Conservation (phyloP, 2,329 filamentous ascomycete species). For the Cercospora beticola region DNA sequence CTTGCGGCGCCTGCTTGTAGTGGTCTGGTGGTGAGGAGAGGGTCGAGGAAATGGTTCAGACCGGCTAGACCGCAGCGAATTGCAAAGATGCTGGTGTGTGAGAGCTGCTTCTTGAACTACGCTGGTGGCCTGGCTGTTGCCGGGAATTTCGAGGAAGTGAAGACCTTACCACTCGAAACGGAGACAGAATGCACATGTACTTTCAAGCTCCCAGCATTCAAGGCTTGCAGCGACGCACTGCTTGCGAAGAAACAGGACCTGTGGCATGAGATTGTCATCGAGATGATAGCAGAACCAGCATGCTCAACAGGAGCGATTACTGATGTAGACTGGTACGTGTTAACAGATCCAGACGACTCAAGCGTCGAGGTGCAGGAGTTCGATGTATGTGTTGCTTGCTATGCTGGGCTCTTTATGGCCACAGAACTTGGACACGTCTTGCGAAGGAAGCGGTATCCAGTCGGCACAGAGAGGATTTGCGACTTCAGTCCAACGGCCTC, state of each 20-base stretch:
- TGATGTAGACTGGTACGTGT: not conserved
- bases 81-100: not conserved
- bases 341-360: not conserved
- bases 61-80: not conserved
- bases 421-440: not conserved
- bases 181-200: not conserved
- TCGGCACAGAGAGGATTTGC: not conserved
- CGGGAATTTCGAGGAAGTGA: not conserved
- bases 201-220: not conserved
- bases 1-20: not conserved
- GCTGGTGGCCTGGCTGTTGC: not conserved
- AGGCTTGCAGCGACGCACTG: not conserved
- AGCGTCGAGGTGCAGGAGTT: not conserved
- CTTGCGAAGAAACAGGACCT: not conserved
- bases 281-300: not conserved
- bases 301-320: not conserved
- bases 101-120: not conserved
- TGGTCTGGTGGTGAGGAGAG: not conserved
- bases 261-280: not conserved
- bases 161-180: not conserved
- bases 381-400: not conserved
- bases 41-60: not conserved
- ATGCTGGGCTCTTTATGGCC: not conserved
- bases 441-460: not conserved
- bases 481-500: not conserved